phyloP scores from a whole-genome alignment of 2,329 filamentous ascomycete genomes.

The Neonectria sp. region DNA sequence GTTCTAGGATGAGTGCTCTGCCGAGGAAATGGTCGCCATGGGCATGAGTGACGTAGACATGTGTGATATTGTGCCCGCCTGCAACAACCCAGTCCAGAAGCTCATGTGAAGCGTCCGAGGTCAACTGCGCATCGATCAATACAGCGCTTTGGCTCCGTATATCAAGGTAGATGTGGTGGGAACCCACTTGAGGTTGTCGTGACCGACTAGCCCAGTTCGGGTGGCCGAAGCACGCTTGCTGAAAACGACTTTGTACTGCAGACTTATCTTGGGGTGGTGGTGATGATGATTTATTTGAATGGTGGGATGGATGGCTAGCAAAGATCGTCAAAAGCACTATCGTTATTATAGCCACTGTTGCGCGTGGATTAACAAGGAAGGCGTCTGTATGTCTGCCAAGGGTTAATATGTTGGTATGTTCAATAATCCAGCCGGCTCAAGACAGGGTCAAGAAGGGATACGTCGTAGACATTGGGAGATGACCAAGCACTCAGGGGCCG shows the following conservation, averaged over 20 bases:
- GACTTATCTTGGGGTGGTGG: not conserved
- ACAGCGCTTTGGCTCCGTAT: not conserved
- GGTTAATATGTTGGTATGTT: too few relatives aligned
- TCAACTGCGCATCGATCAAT: not conserved
- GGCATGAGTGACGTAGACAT: not conserved
- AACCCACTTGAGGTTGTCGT: not conserved
- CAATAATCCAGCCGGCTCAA: too few relatives aligned
- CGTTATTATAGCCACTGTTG: too few relatives aligned
- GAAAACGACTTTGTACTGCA: not conserved
- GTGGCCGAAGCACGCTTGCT: not conserved
- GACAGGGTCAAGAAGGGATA: too few relatives aligned
- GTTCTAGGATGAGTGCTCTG: not conserved
- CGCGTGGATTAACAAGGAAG: too few relatives aligned
- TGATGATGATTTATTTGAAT: too few relatives aligned
- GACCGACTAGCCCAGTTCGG: not conserved
- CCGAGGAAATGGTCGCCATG: not conserved
- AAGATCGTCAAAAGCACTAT: too few relatives aligned
- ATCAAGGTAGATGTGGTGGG: not conserved
- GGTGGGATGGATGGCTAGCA: too few relatives aligned
- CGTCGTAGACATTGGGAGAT: too few relatives aligned
- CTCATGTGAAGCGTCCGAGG: not conserved
- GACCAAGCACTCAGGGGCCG: too few relatives aligned
- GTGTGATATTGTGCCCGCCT: not conserved
- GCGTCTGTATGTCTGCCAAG: too few relatives aligned
- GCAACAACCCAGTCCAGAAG: not conserved